Evolutionary conservation across 306 rosid genomes (phyloP).

Genomic region (Canavalia ensiformis): DNA sequence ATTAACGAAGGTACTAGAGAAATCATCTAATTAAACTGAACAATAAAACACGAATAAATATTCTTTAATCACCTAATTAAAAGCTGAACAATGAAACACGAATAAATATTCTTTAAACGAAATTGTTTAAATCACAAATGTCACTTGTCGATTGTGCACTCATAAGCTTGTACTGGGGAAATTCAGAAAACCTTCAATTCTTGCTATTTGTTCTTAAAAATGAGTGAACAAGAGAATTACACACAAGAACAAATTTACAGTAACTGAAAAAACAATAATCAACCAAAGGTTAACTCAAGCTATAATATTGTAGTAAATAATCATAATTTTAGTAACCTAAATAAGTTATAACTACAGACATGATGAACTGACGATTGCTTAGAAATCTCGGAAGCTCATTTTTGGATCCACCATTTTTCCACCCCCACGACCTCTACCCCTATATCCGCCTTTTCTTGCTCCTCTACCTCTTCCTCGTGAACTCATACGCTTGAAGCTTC

Average conservation of each 20-base stretch:
- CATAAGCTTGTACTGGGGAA: background rate
- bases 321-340: background rate
- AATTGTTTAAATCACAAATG: background rate
- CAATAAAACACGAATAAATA: too few species aligned
- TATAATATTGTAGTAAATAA: background rate
- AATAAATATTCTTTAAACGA: background rate
- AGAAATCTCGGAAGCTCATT: slow-evolving; percentile 97
- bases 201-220: background rate
- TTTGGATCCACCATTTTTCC: slow-evolving; percentile 78
- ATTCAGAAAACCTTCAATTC: background rate
- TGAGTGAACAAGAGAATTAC: slow-evolving; percentile 8
- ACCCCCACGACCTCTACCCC: slow-evolving; percentile 71
- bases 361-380: slow-evolving; percentile 28
- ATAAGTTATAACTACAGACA: slow-evolving; percentile 7
- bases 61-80: too few species aligned
- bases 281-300: slow-evolving; percentile 32
- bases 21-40: too few species aligned
- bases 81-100: too few species aligned
- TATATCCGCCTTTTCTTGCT: slow-evolving; percentile 57
- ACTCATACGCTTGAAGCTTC: slow-evolving; percentile 60
- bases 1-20: too few species aligned
- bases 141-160: background rate
- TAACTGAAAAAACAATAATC: slow-evolving; percentile 16
- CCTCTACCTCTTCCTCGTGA: slow-evolving; percentile 88
- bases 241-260: slow-evolving; percentile 6